Evolutionary conservation across 208 protist genomes (phyloP).

Genomic region (Crithidia expoeki): DNA sequence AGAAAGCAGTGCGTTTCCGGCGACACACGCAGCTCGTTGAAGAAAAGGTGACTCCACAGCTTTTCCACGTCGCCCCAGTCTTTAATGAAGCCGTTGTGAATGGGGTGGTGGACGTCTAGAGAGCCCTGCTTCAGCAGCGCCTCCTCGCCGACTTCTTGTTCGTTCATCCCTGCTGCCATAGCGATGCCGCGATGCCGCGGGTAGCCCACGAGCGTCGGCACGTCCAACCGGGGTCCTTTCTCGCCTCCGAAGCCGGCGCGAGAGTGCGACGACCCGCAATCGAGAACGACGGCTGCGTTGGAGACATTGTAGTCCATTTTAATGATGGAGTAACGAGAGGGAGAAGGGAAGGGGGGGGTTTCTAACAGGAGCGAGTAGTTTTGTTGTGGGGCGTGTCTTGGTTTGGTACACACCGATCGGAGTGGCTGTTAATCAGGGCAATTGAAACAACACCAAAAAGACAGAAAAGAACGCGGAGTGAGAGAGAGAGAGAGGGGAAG

Average conservation of each 20-base stretch:
- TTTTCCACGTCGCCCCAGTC: constrained; percentile 94
- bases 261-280: constrained; percentile 79
- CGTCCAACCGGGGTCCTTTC: constrained; percentile 78
- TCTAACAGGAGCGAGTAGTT: too few relatives aligned
- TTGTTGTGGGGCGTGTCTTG: neutral
- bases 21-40: constrained; percentile 86
- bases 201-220: constrained; percentile 90
- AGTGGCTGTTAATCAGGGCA: too few relatives aligned
- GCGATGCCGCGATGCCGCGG: constrained; percentile 89
- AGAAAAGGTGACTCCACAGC: constrained; percentile 92
- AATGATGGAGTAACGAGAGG: neutral
- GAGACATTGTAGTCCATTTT: constrained; percentile 33
- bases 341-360: neutral
- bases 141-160: constrained; percentile 89
- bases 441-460: too few relatives aligned
- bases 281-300: constrained; percentile 65
- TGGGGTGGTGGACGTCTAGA: constrained; percentile 68
- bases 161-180: constrained; percentile 91
- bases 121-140: constrained; percentile 85
- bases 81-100: constrained; percentile 77
- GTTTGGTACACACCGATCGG: too few relatives aligned
- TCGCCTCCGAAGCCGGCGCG: constrained; percentile 90
- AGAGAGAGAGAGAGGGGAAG: neutral
- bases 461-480: neutral
- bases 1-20: constrained; percentile 93